phyloP scores from a whole-genome alignment of 768 basidiomycete genomes.

The Collybiopsis luxurians region DNA sequence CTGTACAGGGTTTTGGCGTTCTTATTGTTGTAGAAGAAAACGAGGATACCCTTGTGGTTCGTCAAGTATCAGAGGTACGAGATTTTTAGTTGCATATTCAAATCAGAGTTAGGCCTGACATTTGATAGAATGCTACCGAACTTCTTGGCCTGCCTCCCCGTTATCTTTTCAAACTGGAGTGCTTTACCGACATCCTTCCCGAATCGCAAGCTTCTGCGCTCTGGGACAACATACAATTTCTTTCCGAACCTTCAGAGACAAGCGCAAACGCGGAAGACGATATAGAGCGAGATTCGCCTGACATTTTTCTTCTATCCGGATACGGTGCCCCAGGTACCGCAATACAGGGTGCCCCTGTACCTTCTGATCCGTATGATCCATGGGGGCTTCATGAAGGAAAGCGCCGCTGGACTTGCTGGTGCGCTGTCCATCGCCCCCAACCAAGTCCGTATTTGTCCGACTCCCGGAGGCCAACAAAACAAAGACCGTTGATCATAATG shows the following conservation, averaged over 20 bases:
- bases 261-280: slow-evolving; percentile 19
- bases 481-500: slow-evolving; percentile 45
- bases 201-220: slow-evolving; percentile 63
- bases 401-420: slow-evolving; percentile 68
- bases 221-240: slow-evolving; percentile 72
- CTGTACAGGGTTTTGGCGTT: slow-evolving; percentile 83
- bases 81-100: neutral
- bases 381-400: slow-evolving; percentile 28
- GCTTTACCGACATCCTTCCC: slow-evolving; percentile 69
- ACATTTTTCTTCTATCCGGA: slow-evolving; percentile 70
- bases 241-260: slow-evolving; percentile 40
- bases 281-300: slow-evolving; percentile 43
- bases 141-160: slow-evolving; percentile 71
- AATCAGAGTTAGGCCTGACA: neutral
- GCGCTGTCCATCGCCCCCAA: slow-evolving; percentile 56
- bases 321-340: slow-evolving; percentile 65
- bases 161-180: slow-evolving; percentile 68
- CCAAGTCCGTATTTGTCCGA: slow-evolving; percentile 13
- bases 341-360: slow-evolving; percentile 14
- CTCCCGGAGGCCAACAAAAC: neutral
- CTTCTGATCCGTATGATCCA: slow-evolving; percentile 11
- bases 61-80: slow-evolving; percentile 79
- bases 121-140: slow-evolving; percentile 62
- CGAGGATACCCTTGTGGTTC: slow-evolving; percentile 55
- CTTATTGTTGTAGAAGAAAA: slow-evolving; percentile 67